These are phyloP conservation scores for Castanospermum australe DNA, from an alignment of 306 rosid species.

Conservation along the genomic window DNA sequence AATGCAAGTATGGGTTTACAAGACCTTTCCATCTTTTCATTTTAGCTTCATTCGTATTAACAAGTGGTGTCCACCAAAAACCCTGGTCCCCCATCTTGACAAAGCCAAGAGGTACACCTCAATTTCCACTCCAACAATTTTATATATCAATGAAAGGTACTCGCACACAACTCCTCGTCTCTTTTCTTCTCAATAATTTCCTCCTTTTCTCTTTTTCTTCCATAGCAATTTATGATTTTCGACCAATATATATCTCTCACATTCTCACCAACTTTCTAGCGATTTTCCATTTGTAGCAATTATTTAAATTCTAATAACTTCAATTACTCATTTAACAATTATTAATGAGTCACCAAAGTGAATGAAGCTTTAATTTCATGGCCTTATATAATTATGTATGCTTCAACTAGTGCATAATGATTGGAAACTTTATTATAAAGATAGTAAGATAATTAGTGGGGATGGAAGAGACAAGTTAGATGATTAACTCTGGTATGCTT, in stretches of 20 bases:
- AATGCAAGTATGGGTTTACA: neutral
- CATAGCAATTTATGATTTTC: neutral
- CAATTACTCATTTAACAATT: neutral
- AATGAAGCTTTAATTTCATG: neutral
- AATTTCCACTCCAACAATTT: conserved; percentile 48
- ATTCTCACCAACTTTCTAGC: neutral
- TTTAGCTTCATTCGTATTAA: neutral
- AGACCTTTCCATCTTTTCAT: neutral
- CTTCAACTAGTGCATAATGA: conserved; percentile 14
- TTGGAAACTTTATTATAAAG: neutral
- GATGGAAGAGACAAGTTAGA: neutral
- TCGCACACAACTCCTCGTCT: neutral
- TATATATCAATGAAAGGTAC: conserved; percentile 11
- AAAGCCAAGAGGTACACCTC: conserved; percentile 57
- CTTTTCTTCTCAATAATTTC: conserved; percentile 34
- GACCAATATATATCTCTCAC: neutral
- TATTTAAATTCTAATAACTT: neutral
- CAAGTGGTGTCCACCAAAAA: conserved; percentile 5
- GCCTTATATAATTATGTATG: neutral
- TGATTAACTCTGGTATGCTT: conserved; percentile 14
- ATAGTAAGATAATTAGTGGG: conserved; percentile 11
- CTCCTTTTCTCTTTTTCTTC: neutral
- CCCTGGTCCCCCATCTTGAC: conserved; percentile 11
- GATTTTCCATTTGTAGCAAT: neutral
- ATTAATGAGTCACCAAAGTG: conserved; percentile 9